Base-by-base conservation (phyloP, 1,284 basidiomycete species). In the Cryptococcus deneoformans region DNA sequence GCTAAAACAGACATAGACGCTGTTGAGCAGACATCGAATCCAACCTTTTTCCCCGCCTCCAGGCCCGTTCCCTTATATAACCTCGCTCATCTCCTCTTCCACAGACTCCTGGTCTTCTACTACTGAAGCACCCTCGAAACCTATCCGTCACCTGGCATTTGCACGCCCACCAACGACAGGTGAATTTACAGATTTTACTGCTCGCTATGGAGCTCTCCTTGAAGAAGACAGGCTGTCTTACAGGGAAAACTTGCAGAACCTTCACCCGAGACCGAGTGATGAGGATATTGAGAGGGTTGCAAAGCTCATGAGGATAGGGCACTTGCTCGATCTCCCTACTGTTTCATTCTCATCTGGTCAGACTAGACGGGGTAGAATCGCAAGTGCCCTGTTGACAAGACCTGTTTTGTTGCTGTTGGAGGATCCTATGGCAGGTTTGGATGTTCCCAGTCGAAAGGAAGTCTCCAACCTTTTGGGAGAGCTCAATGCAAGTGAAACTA, bases 331-430 rank as follows among this genome's bases (percentile, higher is more conserved):
- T 68, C 68, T 93, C 5, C 93, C 92, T 0, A 76, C 88, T 14
- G 82, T 95, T 6, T 88, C 89, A 0, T 75, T 98, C 51, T 91
- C 88, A 61, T 95, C 95, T 65, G 95, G 95, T 0, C 95, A 99
- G 79, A 96, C 88, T 20, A 79, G 95, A 40, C 79, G 92, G 29
- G 92, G 92, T 4, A 81, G 93, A 50, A 90, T 99, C 47, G 81
- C 90, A 2, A 85, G 86, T 62, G 89, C 90, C 0, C 75, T 98
- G 8, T 75, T 97, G 44, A 80, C 78, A 14, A 80, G 82, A 44
- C 89, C 91, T 0, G 82, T 86, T 58, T 64, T 96, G 49, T 73
- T 95, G 20, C 75, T 95, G 2, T 79, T 96, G 11, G 92, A 95
- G 63, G 92, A 95, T 71, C 92, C 92, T 1, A 76, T 77, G 72